Conservation (phyloP, 1,284 basidiomycete species). For the Vanrija pseudolonga region DNA sequence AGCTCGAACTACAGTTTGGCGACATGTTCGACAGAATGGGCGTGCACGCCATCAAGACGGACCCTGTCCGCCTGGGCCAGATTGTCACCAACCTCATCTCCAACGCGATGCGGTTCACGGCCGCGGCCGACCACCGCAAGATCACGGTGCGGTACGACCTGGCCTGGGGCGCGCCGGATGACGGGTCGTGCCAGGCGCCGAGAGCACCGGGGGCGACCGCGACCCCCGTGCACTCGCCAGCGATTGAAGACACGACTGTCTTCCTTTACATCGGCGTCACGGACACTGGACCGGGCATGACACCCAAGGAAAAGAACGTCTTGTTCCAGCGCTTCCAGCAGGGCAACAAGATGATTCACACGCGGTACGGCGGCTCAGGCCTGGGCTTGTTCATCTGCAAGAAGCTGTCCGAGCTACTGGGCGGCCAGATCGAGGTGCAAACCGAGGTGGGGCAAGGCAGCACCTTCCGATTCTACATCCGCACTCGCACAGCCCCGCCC, state of each 20-base stretch:
- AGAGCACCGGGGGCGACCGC: not conserved
- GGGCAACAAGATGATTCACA: conserved; percentile 43
- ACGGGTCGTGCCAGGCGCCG: no score
- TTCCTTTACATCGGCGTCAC: conserved; percentile 36
- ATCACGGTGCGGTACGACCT: conserved; percentile 28
- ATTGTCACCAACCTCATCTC: conserved; percentile 35
- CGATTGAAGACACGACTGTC: conserved; percentile 28
- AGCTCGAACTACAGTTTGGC: conserved; percentile 28
- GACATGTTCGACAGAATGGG: conserved; percentile 20
- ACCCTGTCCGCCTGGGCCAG: conserved; percentile 43
- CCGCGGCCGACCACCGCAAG: conserved; percentile 7
- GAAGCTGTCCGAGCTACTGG: conserved; percentile 38
- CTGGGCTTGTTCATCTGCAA: conserved; percentile 44
- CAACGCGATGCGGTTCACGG: conserved; percentile 24
- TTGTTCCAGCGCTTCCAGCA: conserved; percentile 43
- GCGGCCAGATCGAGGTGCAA: conserved; percentile 42
- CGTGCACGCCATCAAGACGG: conserved; percentile 32
- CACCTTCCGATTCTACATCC: conserved; percentile 48
- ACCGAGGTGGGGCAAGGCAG: conserved; percentile 32
- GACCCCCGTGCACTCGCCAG: conserved; percentile 22
- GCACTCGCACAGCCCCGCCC: conserved; percentile 21
- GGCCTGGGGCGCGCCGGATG: conserved; percentile 16
- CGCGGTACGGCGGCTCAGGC: conserved; percentile 44
- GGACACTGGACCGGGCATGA: conserved; percentile 45
- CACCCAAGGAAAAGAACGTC: conserved; percentile 32